Base-by-base conservation (phyloP, 2,329 filamentous ascomycete genomes). In the Phaeophleospora eucalypticola region DNA sequence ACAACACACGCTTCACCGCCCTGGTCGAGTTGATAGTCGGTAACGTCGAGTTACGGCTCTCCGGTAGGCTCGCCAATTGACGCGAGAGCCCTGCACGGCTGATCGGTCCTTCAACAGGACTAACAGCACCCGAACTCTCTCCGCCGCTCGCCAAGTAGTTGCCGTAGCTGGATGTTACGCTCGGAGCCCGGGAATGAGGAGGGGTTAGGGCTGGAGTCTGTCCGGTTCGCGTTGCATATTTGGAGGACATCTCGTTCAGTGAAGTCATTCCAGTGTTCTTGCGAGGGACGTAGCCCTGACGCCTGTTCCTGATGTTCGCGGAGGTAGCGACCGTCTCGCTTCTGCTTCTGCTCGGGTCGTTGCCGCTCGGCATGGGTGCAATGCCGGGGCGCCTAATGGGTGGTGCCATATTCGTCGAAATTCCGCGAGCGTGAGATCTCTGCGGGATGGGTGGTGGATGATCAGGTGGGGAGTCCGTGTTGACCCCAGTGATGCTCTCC, bases 351-450 rank as follows among this genome's bases (percentile, higher is more conserved):
- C 76, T 81, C 8, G 84, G 77, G 63, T 89, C 86, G 54, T 82
- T 86, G 20, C 79, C 82, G 45, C 87, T 83, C 2, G 83, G 66
- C 24, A 80, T 65, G n/a, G 80, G 87, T 67, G 87, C 82, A n/a
- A 89, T 78, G 2, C 83, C 81, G 1, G 89, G 87, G 46, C 87
- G 81, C 39, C 54, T 59, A 37, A 82, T 72, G 29, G 48, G 41
- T 24, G 41, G 41, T 29, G 50, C 45, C 43, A 49, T 44, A 20
- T 54, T 60, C 2, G 57, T 54, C 3, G 62, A 56, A 9, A 56
- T 42, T 14, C 57, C 83, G 21, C 90, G 82, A 57, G 87, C 88
- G 65, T 95, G 89, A 2, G 89, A 93, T 50, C 86, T 80, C 3
- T 80, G 80, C 0, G 89, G 89, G 49, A 95, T 87, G 0, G 87